phyloP scores from a whole-genome alignment of 2,329 filamentous ascomycete species.

The Chlorencoelia australis region DNA sequence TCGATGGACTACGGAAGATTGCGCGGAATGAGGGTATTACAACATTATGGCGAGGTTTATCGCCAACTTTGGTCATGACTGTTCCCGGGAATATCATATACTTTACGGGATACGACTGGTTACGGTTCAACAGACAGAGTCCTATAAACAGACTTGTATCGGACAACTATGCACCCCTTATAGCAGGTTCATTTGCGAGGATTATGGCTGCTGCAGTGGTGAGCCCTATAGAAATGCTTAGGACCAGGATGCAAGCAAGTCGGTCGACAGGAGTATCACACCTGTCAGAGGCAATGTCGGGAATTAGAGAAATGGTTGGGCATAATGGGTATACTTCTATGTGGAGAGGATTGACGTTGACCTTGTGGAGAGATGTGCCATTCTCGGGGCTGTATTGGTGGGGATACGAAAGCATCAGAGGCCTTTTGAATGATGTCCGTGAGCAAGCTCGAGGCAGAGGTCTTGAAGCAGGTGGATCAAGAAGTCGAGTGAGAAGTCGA shows the following conservation, averaged over 20 bases:
- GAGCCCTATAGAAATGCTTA: slow-evolving; percentile 86
- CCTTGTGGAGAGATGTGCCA: slow-evolving; percentile 92
- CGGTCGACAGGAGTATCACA: slow-evolving; percentile 50
- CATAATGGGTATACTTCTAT: slow-evolving; percentile 68
- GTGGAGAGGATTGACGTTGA: slow-evolving; percentile 84
- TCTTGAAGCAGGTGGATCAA: slow-evolving; percentile 30
- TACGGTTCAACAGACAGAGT: slow-evolving; percentile 64
- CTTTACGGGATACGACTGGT: slow-evolving; percentile 95
- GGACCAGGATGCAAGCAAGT: slow-evolving; percentile 82
- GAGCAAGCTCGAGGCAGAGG: slow-evolving; percentile 38
- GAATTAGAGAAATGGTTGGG: slow-evolving; percentile 69
- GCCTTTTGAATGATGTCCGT: slow-evolving; percentile 58
- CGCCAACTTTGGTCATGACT: slow-evolving; percentile 89
- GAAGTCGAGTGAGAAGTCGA: slow-evolving; percentile 37
- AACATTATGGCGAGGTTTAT: slow-evolving; percentile 85
- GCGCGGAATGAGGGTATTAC: slow-evolving; percentile 80
- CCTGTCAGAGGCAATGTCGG: slow-evolving; percentile 67
- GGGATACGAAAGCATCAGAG: slow-evolving; percentile 82
- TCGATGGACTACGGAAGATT: slow-evolving; percentile 90
- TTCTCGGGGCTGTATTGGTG: slow-evolving; percentile 98
- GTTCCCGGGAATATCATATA: slow-evolving; percentile 96
- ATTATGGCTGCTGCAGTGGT: slow-evolving; percentile 74
- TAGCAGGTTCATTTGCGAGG: slow-evolving; percentile 70
- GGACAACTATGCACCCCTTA: slow-evolving; percentile 67
- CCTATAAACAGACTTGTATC: slow-evolving; percentile 55